phyloP scores from a whole-genome alignment of 2,329 filamentous ascomycete genomes.

The Arthrobotrys pseudoclavata region DNA sequence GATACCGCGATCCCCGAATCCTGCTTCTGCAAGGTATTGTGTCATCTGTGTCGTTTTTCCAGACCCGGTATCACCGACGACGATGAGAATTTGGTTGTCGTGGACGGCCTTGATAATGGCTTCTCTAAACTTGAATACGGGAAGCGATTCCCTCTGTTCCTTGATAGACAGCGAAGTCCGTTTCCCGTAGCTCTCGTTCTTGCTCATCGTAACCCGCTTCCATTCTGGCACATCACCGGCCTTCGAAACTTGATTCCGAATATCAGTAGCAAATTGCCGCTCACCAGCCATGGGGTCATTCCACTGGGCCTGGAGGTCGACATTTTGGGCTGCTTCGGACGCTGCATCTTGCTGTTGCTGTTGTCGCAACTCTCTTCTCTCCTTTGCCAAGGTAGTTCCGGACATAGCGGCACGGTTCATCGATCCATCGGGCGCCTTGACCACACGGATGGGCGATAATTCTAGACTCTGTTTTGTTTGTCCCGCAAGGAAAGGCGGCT shows the following conservation, averaged over 20 bases:
- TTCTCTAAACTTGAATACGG: conserved; percentile 88
- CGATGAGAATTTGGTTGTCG: conserved; percentile 91
- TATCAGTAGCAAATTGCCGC: conserved; percentile 87
- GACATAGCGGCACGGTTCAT: conserved; percentile 97
- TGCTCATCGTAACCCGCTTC: conserved; percentile 85
- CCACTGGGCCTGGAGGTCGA: conserved; percentile 92
- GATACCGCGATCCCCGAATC: conserved; percentile 86
- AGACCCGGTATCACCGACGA: conserved; percentile 96
- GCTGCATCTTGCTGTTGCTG: conserved; percentile 84
- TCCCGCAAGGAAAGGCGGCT: conserved; percentile 93
- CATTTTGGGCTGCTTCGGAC: conserved; percentile 80
- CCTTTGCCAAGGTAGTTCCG: conserved; percentile 87
- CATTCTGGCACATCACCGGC: conserved; percentile 86
- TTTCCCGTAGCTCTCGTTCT: conserved; percentile 85
- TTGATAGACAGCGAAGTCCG: conserved; percentile 93
- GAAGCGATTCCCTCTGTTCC: conserved; percentile 89
- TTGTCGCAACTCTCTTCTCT: conserved; percentile 87
- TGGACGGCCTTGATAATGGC: conserved; percentile 88
- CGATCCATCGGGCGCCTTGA: conserved; percentile 98
- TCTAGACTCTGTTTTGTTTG: conserved; percentile 98
- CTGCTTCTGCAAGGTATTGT: conserved; percentile 92
- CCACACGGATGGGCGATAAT: conserved; percentile 92
- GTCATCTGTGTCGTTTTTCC: conserved; percentile 98
- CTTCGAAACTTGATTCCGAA: conserved; percentile 75
- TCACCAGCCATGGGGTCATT: conserved; percentile 94